These are phyloP conservation scores for Solanum chaucha DNA, from an alignment of 257 asterid species.

Conservation along the genomic window DNA sequence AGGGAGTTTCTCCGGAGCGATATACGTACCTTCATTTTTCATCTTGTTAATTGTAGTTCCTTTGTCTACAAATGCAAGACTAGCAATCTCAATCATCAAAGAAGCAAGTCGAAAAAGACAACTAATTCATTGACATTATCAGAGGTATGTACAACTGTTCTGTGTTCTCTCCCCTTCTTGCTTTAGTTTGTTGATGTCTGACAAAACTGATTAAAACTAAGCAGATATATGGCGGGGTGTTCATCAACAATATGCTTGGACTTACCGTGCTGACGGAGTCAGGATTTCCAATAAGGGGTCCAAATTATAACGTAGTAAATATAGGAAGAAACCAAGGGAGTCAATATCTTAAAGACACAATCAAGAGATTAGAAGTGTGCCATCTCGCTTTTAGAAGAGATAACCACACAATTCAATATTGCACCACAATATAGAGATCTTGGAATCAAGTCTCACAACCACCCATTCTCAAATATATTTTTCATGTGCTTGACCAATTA, in stretches of 20 bases:
- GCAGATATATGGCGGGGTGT: conserved; percentile 54
- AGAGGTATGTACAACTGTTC: conserved; percentile 27
- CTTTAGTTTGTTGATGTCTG: neutral
- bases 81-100: conserved; percentile 28
- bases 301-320: neutral
- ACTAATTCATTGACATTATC: conserved; percentile 49
- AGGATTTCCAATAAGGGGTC: too few relatives aligned
- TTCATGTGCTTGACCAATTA: too few relatives aligned
- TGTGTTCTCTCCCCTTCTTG: neutral
- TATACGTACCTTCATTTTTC: conserved; percentile 37
- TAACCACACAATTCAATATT: too few relatives aligned
- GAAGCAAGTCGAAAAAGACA: conserved; percentile 37
- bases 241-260: conserved; percentile 49
- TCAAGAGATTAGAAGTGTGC: too few relatives aligned
- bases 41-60: conserved; percentile 47
- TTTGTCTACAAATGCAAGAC: conserved; percentile 45
- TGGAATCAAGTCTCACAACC: too few relatives aligned
- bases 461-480: too few relatives aligned
- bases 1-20: conserved; percentile 24
- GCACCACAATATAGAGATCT: too few relatives aligned
- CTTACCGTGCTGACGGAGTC: conserved; percentile 11
- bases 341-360: too few relatives aligned
- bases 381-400: too few relatives aligned
- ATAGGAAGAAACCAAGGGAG: neutral
- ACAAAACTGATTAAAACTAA: neutral